phyloP scores from a whole-genome alignment of 1,284 basidiomycete species.

The Naganishia cerealis region DNA sequence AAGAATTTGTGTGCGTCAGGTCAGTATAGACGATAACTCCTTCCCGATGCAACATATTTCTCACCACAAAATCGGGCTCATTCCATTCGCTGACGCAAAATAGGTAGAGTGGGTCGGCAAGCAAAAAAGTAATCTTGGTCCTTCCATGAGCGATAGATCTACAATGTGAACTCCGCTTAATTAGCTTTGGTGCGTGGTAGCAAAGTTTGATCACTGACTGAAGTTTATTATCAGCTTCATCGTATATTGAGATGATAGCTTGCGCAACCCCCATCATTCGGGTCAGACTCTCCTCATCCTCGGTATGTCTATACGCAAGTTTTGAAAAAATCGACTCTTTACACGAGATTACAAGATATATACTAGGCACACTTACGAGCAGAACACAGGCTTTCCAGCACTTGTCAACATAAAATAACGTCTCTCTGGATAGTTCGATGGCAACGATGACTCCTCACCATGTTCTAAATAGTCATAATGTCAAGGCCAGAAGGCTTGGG shows the following conservation, averaged over 20 bases:
- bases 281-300: constrained; percentile 57
- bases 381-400: constrained; percentile 90
- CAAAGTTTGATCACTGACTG: constrained; percentile 52
- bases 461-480: background rate
- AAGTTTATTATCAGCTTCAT: constrained; percentile 74
- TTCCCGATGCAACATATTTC: constrained; percentile 47
- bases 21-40: background rate
- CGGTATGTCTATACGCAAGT: constrained; percentile 37
- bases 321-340: constrained; percentile 20
- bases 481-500: background rate
- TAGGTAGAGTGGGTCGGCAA: constrained; percentile 84
- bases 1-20: background rate
- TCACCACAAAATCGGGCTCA: constrained; percentile 87
- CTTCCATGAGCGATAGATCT: constrained; percentile 70
- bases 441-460: background rate
- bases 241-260: constrained; percentile 86
- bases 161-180: constrained; percentile 21
- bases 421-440: constrained; percentile 52
- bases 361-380: constrained; percentile 60
- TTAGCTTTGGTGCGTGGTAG: background rate
- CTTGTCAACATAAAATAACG: constrained; percentile 90
- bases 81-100: constrained; percentile 86
- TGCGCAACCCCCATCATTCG: constrained; percentile 89
- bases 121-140: constrained; percentile 77
- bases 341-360: constrained; percentile 20